Evolutionary conservation across 441 rosid genomes (phyloP).

Genomic region (Euphorbia neoarborescens): DNA sequence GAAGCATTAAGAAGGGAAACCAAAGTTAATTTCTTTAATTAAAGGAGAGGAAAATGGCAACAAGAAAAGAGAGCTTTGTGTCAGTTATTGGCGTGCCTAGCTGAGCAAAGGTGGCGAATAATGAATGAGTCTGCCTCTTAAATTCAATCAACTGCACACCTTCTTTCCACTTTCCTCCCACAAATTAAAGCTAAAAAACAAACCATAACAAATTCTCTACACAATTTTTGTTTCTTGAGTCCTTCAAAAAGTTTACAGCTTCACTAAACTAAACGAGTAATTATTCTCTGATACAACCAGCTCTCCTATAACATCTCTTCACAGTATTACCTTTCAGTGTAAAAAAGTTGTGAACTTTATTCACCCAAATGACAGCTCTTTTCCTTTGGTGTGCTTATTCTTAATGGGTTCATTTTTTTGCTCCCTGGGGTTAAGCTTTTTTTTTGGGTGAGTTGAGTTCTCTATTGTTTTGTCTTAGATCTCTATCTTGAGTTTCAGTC

Average conservation of each 20-base stretch:
- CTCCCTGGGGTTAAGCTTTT: constrained; percentile 9
- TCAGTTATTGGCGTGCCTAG: constrained; percentile 47
- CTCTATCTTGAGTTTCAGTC: constrained; percentile 6
- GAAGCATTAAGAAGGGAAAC: no score
- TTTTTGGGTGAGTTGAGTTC: constrained; percentile 18
- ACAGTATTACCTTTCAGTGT: constrained; percentile 15
- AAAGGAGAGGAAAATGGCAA: constrained; percentile 17
- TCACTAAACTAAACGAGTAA: not conserved
- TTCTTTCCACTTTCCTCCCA: constrained; percentile 24
- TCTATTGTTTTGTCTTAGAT: constrained; percentile 6
- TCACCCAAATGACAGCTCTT: constrained; percentile 21
- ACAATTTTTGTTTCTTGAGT: constrained; percentile 1
- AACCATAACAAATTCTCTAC: constrained; percentile 13
- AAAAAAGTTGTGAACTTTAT: constrained; percentile 14
- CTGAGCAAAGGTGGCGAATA: constrained; percentile 32
- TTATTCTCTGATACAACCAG: constrained; percentile 13
- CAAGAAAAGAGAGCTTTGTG: constrained; percentile 31
- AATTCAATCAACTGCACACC: constrained; percentile 20
- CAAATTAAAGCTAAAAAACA: constrained; percentile 13
- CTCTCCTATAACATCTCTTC: constrained; percentile 13
- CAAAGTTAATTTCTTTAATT: constrained; percentile 23
- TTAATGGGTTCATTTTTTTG: constrained; percentile 9
- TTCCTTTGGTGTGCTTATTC: constrained; percentile 21
- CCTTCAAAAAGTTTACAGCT: constrained; percentile 9
- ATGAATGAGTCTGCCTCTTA: constrained; percentile 26